phyloP scores from a whole-genome alignment of 306 rosid genomes.

The Pachyrhizus erosus region DNA sequence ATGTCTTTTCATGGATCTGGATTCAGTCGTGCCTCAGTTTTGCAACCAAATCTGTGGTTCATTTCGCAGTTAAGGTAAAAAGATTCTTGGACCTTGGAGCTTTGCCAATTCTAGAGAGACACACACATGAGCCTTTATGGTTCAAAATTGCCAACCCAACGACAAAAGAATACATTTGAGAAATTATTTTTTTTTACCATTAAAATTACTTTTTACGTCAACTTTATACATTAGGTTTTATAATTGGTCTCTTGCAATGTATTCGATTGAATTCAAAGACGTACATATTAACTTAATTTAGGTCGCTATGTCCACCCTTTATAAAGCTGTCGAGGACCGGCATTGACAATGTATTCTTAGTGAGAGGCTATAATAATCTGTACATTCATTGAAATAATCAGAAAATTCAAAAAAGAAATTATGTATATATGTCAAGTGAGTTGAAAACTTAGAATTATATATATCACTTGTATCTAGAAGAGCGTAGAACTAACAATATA shows the following conservation, averaged over 20 bases:
- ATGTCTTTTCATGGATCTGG: conserved; percentile 22
- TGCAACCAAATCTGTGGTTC: conserved; percentile 16
- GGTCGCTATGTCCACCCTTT: background rate
- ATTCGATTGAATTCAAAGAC: too few species aligned
- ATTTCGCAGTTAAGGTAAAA: background rate
- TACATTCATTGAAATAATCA: background rate
- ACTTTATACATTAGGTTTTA: background rate
- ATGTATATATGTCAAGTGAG: background rate
- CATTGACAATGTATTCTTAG: background rate
- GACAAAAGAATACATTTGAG: too few species aligned
- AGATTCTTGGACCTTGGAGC: background rate
- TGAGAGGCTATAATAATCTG: background rate
- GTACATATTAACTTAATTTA: background rate
- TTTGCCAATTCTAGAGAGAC: background rate
- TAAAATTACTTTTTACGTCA: background rate
- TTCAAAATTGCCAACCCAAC: background rate
- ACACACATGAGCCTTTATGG: background rate
- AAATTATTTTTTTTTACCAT: background rate
- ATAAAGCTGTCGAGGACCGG: background rate
- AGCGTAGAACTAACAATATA: background rate
- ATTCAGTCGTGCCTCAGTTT: background rate
- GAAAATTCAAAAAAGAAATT: background rate
- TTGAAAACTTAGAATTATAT: background rate
- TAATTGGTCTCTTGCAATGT: background rate
- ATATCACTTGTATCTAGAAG: background rate